Evolutionary conservation across 805 yeast genomes (phyloP), one percentile per base, ranked within the genome.

Genomic region (Ogataea paraovalis): DNA sequence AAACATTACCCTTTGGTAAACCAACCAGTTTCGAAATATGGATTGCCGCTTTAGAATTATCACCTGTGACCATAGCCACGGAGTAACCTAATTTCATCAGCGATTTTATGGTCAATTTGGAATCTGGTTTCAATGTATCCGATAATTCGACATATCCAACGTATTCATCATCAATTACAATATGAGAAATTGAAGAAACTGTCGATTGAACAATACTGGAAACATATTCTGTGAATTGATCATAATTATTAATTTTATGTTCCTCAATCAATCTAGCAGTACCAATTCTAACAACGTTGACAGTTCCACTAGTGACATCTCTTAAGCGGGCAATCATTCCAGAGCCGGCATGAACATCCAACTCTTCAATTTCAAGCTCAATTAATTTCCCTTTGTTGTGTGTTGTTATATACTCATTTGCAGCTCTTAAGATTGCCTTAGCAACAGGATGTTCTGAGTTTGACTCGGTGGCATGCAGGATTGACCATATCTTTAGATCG

Each of bases 21-120:
- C 89, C 92, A 30, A 89, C 76, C 43, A 77, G 75, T 9, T 61
- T 56, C 0, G 94, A 96, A 39, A 89, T 79, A 45, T 73, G 71
- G 34, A 65, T 61, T 0, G 96, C 94, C 2, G 86, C 80, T 21
- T 68, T 68, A 5, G 61, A 62, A 47, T 82, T 79, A 64, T 94
- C 99, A 36, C 99, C 99, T 1, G 96, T 89, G 2, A 94, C 87
- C 80, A 94, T 81, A 7, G 89, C 96, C 10, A 90, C 83, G 9
- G 74, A 70, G 54, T 80, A 78, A 0, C 85, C 83, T 40, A 71
- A 67, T 1, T 61, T 55, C 43, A 67, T 67, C 42, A 94, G 70
- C 51, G 78, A 75, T 22, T 72, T 66, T 14, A 94, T 70, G 0
- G 88, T 83, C 2, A 72, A 74, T 27, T 64, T 67, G 0, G 96